These are phyloP conservation scores for Daldinia decipiens DNA, from an alignment of 495 filamentous ascomycete species.

Conservation along the genomic window DNA sequence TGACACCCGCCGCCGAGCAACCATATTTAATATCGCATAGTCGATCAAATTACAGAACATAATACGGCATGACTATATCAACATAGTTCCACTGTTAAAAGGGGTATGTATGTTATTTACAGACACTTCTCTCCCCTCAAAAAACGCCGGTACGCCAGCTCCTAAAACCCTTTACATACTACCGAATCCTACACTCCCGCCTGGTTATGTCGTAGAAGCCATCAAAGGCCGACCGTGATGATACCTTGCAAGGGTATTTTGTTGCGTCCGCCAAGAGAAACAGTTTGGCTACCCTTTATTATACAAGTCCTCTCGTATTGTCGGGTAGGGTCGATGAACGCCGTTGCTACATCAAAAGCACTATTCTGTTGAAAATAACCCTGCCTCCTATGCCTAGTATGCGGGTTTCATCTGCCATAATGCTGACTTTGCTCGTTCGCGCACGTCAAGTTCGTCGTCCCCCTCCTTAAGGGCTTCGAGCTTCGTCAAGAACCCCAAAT, in stretches of 20 bases:
- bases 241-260: neutral
- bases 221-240: neutral
- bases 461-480: constrained; percentile 68
- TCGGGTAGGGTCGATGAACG: neutral
- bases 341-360: neutral
- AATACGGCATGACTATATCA: neutral
- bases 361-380: neutral
- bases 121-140: constrained; percentile 3
- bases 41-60: neutral
- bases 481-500: constrained; percentile 74
- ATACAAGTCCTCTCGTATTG: neutral
- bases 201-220: neutral
- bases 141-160: constrained; percentile 19
- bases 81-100: constrained; percentile 7
- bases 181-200: constrained; percentile 1
- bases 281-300: neutral
- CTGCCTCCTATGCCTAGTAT: constrained; percentile 11
- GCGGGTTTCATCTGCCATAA: constrained; percentile 68
- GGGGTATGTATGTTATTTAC: constrained; percentile 19
- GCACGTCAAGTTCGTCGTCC: constrained; percentile 84
- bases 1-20: neutral
- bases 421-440: constrained; percentile 83
- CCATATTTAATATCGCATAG: neutral
- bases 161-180: constrained; percentile 21
- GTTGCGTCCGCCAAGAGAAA: neutral